Conservation (phyloP, 2,329 filamentous ascomycete species). For the Juglanconis juglandina region DNA sequence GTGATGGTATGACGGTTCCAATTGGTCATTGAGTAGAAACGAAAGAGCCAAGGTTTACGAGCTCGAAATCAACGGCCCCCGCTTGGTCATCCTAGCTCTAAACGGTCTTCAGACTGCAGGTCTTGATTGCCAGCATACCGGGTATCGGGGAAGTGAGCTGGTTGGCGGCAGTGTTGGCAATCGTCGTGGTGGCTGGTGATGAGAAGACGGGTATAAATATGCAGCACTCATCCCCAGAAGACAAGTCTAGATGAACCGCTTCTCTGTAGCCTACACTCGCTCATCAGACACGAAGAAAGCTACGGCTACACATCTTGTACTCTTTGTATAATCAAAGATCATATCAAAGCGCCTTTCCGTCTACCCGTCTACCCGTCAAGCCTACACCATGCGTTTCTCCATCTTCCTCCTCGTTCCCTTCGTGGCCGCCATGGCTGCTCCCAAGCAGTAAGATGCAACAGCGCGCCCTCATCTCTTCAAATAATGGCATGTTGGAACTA, state of each 20-base stretch:
- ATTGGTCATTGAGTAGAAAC: not conserved
- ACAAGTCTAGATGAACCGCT: not conserved
- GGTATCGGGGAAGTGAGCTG: too few relatives aligned
- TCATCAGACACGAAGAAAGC: not conserved
- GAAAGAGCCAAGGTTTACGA: not conserved
- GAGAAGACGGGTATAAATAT: not conserved
- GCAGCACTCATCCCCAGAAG: not conserved
- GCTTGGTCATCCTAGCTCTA: not conserved
- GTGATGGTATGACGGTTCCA: not conserved
- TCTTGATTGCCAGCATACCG: not conserved
- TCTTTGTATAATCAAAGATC: too few relatives aligned
- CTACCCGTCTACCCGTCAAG: not conserved
- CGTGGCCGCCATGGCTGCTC: not conserved
- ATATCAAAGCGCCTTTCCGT: not conserved
- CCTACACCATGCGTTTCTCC: not conserved
- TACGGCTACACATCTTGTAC: too few relatives aligned
- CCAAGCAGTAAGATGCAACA: not conserved
- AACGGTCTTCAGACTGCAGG: not conserved
- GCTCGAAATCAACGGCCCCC: not conserved
- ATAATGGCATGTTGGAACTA: too few relatives aligned
- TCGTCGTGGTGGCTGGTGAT: not conserved
- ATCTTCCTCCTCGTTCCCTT: not conserved
- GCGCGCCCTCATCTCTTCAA: not conserved
- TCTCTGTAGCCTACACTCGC: not conserved
- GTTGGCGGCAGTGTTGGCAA: not conserved